A percentile compares a stretch with the other conserved stretches of the same genome.
phyloP scores from a whole-genome alignment of 2,329 filamentous ascomycete genomes.

The Metarhizium guizhouense region DNA sequence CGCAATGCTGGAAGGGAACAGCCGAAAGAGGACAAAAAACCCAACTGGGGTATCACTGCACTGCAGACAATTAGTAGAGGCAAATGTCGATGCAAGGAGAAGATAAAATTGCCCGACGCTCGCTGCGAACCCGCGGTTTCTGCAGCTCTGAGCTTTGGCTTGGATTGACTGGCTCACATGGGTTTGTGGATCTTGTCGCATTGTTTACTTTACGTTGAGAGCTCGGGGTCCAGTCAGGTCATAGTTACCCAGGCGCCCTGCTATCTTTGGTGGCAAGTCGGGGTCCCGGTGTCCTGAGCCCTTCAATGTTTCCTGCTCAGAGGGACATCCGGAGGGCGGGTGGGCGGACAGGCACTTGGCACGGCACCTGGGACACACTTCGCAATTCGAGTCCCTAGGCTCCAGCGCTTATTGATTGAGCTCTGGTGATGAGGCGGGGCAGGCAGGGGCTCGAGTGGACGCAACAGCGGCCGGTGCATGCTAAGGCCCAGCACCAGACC shows the following conservation, averaged over 20 bases:
- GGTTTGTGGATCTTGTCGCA: not conserved
- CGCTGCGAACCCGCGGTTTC: not conserved
- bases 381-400: too few species aligned
- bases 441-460: not conserved
- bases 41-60: not conserved
- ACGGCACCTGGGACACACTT: too few species aligned
- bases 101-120: not conserved
- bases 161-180: not conserved
- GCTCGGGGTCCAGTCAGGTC: not conserved
- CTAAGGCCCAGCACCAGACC: not conserved
- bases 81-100: constrained; percentile 1
- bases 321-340: too few species aligned
- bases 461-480: too few species aligned
- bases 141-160: not conserved
- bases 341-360: too few species aligned
- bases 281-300: too few species aligned
- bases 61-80: constrained; percentile 1
- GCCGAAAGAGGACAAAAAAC: not conserved
- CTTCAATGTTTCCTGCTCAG: too few species aligned
- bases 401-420: too few species aligned
- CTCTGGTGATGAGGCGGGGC: not conserved
- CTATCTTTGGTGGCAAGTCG: not conserved
- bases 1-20: constrained; percentile 5
- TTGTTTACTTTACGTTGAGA: constrained; percentile 6
- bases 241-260: not conserved